Evolutionary conservation across 2,329 filamentous ascomycete species (phyloP), one percentile per base, ranked within the genome.

Genomic region (Cercospora sojina): DNA sequence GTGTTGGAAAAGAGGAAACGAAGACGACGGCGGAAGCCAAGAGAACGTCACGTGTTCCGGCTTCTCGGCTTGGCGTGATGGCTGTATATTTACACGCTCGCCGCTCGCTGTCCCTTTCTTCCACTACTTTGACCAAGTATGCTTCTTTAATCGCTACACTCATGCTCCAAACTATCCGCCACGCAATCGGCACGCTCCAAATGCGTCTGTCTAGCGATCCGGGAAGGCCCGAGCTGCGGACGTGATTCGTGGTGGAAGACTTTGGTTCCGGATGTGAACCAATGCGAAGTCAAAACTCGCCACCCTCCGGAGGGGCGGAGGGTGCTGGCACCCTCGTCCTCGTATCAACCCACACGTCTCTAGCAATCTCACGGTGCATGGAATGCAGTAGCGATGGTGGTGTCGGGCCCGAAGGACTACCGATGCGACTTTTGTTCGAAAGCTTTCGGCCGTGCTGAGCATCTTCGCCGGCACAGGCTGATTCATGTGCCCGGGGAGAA

Each of bases 391-490:
- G 20, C 57, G 29, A 65, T 65, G 63, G 41, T 27, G 13, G 18
- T 64, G 10, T 55, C 59, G 55, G 57, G 61, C 8, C 18, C 32
- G 13, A 69, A 62, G 27, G 61, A 65, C n/a, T 68, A 67, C 27
- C 65, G 65, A 32, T 73, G 72, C 51, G 56, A 67, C 10, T 41
- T 64, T 18, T 74, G 72, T 43, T 56, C 65, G 13, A 70, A 72
- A 47, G 62, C 64, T 16, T 74, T 74, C 61, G 72, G 71, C 43
- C 66, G 72, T 6, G 65, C 70, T 10, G 74, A 74, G 59, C 74
- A 75, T 51, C 63, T 72, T 49, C 67, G 70, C 27, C 70, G 74
- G 6, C 74, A 75, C 63, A 68, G 70, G 27, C 68, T 71, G 35
- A 74, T 69, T 41, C 74, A 75, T 55, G 62, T 65, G 18, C 64